Evolutionary conservation across 1,284 basidiomycete genomes (phyloP).

Genomic region (Cutaneotrichosporon sp.): DNA sequence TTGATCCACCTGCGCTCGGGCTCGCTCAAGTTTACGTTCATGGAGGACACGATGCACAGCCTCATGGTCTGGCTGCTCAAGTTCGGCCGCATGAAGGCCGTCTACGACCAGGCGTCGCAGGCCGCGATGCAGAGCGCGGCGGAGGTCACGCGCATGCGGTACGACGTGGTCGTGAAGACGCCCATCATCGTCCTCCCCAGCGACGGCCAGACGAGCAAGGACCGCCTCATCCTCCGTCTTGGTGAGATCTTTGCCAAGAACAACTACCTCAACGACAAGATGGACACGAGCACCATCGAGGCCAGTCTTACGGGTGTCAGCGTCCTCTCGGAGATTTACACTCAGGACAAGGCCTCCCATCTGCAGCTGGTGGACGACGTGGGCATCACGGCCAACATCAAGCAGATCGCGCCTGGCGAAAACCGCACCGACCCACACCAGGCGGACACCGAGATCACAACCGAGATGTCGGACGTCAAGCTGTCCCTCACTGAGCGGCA

Average conservation of each 20-base stretch:
- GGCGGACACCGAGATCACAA: conserved; percentile 65
- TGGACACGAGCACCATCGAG: conserved; percentile 63
- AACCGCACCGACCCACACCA: conserved; percentile 58
- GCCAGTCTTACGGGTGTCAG: conserved; percentile 86
- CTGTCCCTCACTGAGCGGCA: conserved; percentile 89
- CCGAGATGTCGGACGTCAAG: conserved; percentile 83
- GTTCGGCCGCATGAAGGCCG: conserved; percentile 84
- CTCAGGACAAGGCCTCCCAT: conserved; percentile 58
- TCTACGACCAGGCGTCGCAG: conserved; percentile 89
- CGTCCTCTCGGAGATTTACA: conserved; percentile 69
- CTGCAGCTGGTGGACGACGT: conserved; percentile 95
- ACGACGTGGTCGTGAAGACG: conserved; percentile 85
- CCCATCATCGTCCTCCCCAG: conserved; percentile 91
- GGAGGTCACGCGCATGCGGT: conserved; percentile 82
- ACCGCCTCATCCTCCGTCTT: conserved; percentile 77
- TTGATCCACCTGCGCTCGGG: conserved; percentile 80
- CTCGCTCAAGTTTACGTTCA: conserved; percentile 85
- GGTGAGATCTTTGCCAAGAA: conserved; percentile 90
- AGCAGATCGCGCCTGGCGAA: conserved; percentile 57
- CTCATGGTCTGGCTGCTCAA: conserved; percentile 83
- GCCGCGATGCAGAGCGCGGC: conserved; percentile 90
- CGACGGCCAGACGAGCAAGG: conserved; percentile 64
- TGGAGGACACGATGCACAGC: conserved; percentile 82
- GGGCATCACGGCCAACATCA: conserved; percentile 69
- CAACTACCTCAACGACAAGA: conserved; percentile 62